phyloP scores from a whole-genome alignment of 805 yeast species.

The Yarrowia bubula region DNA sequence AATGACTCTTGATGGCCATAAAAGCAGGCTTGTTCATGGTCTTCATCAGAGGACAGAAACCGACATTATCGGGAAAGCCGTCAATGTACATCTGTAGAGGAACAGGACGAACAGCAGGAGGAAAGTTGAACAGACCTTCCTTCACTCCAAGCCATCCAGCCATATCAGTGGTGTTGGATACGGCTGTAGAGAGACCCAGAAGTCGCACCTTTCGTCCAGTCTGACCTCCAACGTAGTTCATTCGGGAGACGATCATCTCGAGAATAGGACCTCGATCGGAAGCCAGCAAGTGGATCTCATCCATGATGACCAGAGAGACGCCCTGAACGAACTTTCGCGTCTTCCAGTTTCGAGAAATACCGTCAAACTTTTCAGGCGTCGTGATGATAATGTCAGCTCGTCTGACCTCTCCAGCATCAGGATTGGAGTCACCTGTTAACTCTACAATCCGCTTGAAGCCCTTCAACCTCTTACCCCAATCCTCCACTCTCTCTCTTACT shows the following conservation, averaged over 20 bases:
- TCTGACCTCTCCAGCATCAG: conserved; percentile 63
- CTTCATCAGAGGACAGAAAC: conserved; percentile 81
- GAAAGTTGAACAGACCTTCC: conserved; percentile 71
- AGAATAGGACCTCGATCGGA: conserved; percentile 84
- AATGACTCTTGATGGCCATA: conserved; percentile 87
- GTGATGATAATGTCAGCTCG: conserved; percentile 75
- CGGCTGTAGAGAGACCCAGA: conserved; percentile 81
- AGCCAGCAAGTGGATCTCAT: conserved; percentile 78
- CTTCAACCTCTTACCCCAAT: conserved; percentile 55
- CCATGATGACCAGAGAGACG: conserved; percentile 76
- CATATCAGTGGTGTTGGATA: conserved; percentile 80
- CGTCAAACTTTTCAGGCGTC: conserved; percentile 85
- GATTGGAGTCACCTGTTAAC: conserved; percentile 78
- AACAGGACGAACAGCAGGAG: conserved; percentile 79
- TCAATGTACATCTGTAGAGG: conserved; percentile 85
- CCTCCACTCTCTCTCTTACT: conserved; percentile 79
- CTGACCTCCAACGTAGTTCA: conserved; percentile 66
- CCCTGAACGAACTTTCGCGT: conserved; percentile 72
- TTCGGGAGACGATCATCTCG: conserved; percentile 85
- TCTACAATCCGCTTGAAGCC: conserved; percentile 55
- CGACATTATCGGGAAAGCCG: conserved; percentile 78
- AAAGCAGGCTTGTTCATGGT: conserved; percentile 88
- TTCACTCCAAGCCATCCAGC: conserved; percentile 81
- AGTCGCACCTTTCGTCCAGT: conserved; percentile 62
- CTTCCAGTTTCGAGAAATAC: conserved; percentile 84